Base-by-base conservation (phyloP, 2,329 filamentous ascomycete species). In the Aureobasidium sp. region DNA sequence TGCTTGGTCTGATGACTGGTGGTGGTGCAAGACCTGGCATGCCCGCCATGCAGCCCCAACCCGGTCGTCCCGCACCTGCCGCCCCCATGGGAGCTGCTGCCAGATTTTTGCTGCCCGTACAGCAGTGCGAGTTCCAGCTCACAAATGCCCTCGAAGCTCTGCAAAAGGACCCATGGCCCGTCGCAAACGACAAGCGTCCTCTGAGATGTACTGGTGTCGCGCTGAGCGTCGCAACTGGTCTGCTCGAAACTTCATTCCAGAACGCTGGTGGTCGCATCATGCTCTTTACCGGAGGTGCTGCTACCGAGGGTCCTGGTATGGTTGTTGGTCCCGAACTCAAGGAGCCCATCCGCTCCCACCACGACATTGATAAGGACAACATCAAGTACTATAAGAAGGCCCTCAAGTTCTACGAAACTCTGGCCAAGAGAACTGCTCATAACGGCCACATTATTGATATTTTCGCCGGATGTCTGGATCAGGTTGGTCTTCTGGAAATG, bases 351-450 rank as follows among this genome's bases (percentile, higher is more conserved):
- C 88, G 94, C 72, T 97, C 93, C 46, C 94, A 99, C 77, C 94
- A 99, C 76, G 94, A 99, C 71, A 99, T 99, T 75, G 94, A 99
- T 74, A 87, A 92, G 63, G 94, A 99, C 76, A 97, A 97, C 74
- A 96, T 96, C 79, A 99, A 99, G 77, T 97, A 97, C 78, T 97
- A 96, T 79, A 99, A 99, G 82, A 99, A 99, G 79, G 94, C 94
- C 26, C 78, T 97, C 56, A 99, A 97, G 87, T 97, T 97, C 76
- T 99, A 97, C 74, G 94, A 99, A 66, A 89, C 85, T 66, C 83
- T 99, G 47, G 92, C 94, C 5, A 97, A 97, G 78, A 86, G 94
- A 64, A 91, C 92, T 24, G 90, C 94, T 15, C 92, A 97, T 75
- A 99, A 99, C 70, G 93, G 94, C 26, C 94, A 99, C 72, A 90